Conservation (phyloP, 331 rosid species). For the Phaseolus coccineus region DNA sequence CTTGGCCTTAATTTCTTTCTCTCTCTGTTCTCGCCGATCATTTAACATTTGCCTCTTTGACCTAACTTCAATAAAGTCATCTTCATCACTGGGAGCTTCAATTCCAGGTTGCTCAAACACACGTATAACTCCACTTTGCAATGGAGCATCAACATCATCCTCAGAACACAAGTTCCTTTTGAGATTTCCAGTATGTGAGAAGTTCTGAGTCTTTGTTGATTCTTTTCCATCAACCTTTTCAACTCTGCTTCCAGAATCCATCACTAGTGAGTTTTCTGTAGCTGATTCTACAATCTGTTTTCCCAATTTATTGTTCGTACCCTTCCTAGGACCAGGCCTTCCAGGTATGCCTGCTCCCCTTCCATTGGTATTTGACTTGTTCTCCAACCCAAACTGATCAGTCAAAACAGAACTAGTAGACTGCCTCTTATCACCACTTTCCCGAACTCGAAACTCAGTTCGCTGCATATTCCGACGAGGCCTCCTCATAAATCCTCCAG, state of each 20-base stretch:
- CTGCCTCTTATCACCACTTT: conserved; percentile 66
- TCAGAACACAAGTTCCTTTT: conserved; percentile 77
- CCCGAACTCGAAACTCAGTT: conserved; percentile 89
- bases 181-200: conserved; percentile 67
- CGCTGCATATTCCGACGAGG: conserved; percentile 71
- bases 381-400: conserved; percentile 59
- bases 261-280: conserved; percentile 50
- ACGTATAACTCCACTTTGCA: conserved; percentile 92
- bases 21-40: conserved; percentile 94
- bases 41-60: conserved; percentile 97
- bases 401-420: conserved; percentile 55
- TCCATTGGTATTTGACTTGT: conserved; percentile 57
- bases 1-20: conserved; percentile 87
- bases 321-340: conserved; percentile 69
- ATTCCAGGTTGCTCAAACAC: conserved; percentile 98
- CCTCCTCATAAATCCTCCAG: conserved; percentile 70
- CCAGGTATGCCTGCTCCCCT: conserved; percentile 54
- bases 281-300: conserved; percentile 58
- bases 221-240: conserved; percentile 69
- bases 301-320: conserved; percentile 52
- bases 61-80: conserved; percentile 96
- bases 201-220: conserved; percentile 54
- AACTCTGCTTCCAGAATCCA: conserved; percentile 60
- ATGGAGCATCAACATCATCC: conserved; percentile 82
- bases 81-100: conserved; percentile 98